A percentile compares a stretch with the other conserved stretches of the same genome.
These are phyloP conservation scores for Funneliformis mosseae DNA, from an alignment of 192 early-diverging fungal species.

Conservation along the genomic window DNA sequence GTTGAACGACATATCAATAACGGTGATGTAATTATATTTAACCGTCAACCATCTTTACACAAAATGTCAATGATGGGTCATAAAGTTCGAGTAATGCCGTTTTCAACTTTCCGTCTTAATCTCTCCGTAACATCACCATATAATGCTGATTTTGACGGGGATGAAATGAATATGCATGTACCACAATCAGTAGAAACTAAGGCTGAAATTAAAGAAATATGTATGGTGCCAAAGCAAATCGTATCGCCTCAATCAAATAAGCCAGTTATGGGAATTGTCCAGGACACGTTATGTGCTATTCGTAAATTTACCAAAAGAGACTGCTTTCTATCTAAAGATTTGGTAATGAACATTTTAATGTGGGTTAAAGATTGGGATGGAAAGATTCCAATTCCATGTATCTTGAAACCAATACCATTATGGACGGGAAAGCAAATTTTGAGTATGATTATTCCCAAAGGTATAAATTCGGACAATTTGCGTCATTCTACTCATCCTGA, in stretches of 20 bases:
- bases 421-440: conserved; percentile 99
- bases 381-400: conserved; percentile 86
- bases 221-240: conserved; percentile 98
- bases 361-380: conserved; percentile 98
- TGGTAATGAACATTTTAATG: conserved; percentile 96
- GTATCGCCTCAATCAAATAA: conserved; percentile 96
- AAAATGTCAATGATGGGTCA: conserved; percentile 99
- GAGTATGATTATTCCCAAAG: conserved; percentile 88
- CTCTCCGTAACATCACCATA: conserved; percentile 97
- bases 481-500: conserved; percentile 77
- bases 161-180: conserved; percentile 99
- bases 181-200: conserved; percentile 96
- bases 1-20: conserved; percentile 96
- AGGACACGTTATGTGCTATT: conserved; percentile 96
- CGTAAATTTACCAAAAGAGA: conserved; percentile 95
- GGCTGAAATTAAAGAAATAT: conserved; percentile 94
- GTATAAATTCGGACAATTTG: conserved; percentile 85
- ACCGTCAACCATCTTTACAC: conserved; percentile 97
- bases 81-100: conserved; percentile 95
- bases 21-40: conserved; percentile 97
- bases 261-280: conserved; percentile 99
- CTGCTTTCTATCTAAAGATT: conserved; percentile 80
- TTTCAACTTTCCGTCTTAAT: conserved; percentile 97
- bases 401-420: conserved; percentile 93
- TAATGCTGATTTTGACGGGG: conserved; percentile 99